Evolutionary conservation across 73 alveolate species (phyloP), one percentile per base, ranked within the genome.

Genomic region (Tetrahymena malaccensis): DNA sequence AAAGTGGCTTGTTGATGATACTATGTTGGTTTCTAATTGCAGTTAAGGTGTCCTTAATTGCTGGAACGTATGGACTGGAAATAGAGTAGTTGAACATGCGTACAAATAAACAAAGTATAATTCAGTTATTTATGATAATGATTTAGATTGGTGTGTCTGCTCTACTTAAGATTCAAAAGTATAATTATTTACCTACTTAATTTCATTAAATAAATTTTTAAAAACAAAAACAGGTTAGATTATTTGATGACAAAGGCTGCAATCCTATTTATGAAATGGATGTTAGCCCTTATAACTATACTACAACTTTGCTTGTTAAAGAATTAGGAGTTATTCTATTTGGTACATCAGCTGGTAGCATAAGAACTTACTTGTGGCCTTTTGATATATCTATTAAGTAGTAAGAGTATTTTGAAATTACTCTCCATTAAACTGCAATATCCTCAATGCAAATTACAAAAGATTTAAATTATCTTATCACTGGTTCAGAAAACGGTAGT

Each of bases 311-410:
- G 93, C 93, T 95, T 22, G 43, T 95, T 0, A 95, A 84, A 89
- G 83, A 50, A 70, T 55, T 95, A 35, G 97, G 94, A 85, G 35
- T 95, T 35, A 89, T 95, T 22, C 43, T 93, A 8, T 95, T 95
- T 95, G 97, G 97, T 25, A 95, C 97, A 5, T 40, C 94, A 22
- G 93, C 95, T 95, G 97, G 97, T 13, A 95, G 94, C n/a, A 57
- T 95, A 10, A 95, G 97, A 85, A 33, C 85, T 19, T 95, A 95
- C 89, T 15, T 95, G 19, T 95, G 97, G 97, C 97, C 97, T 17
- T 95, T 95, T 35, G 94, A 94, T 34, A 43, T 85, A 34, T 85
- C 94, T 93, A 43, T 85, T 27, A 55, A 95, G 43, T 83, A 95
- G 43, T 55, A 95, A 22, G 97, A 95, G 35, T 85, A 50, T 43